These are phyloP conservation scores for Aechmea fasciata DNA, from an alignment of 176 grass and related monocot genomes.

Conservation along the genomic window DNA sequence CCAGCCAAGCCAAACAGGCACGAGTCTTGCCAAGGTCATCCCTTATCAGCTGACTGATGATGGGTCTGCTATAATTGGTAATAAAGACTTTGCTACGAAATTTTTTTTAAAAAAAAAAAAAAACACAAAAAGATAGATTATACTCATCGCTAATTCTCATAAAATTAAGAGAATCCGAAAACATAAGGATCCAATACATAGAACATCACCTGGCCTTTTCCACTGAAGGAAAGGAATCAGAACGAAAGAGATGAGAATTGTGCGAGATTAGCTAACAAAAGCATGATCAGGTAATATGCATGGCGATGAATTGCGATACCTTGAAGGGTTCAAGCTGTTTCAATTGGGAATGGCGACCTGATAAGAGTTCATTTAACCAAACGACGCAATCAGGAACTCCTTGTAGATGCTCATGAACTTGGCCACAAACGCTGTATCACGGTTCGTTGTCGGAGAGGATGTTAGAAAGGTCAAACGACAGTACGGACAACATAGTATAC, in stretches of 20 bases:
- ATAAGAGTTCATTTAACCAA: slow-evolving; percentile 39
- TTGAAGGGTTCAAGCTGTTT: neutral
- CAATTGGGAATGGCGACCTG: neutral
- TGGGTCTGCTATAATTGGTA: no score
- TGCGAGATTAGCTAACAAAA: neutral
- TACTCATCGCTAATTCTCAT: no score
- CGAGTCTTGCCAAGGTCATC: no score
- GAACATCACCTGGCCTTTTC: neutral
- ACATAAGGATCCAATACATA: neutral
- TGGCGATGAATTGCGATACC: neutral
- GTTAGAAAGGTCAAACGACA: neutral
- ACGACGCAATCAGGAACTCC: slow-evolving; percentile 75
- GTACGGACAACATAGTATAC: neutral
- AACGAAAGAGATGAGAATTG: neutral
- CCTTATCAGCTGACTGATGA: no score
- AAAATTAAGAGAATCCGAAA: neutral
- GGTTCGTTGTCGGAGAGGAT: neutral
- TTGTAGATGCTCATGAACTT: slow-evolving; percentile 99
- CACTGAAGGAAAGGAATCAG: neutral
- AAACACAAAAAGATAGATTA: no score
- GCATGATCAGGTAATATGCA: neutral
- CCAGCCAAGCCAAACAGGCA: no score
- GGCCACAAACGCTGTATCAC: slow-evolving; percentile 70
- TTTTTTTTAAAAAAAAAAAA: no score
- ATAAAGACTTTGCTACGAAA: no score